A percentile compares a stretch with the other conserved stretches of the same genome.
These are phyloP conservation scores for Paramyrothecium roridum DNA, from an alignment of 2,329 filamentous ascomycete genomes.

Conservation along the genomic window DNA sequence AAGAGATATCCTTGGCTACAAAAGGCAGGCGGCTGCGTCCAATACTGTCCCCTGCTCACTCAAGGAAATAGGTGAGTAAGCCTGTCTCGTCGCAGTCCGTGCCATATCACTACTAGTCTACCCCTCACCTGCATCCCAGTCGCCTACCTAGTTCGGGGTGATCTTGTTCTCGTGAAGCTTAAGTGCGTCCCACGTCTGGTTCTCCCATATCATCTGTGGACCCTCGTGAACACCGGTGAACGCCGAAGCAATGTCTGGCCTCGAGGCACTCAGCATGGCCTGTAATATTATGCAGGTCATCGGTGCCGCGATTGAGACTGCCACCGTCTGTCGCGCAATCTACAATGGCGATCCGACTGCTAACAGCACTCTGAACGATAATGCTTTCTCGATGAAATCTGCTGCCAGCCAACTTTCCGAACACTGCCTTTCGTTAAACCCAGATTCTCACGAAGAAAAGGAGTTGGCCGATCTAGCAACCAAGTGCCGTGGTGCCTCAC, in stretches of 20 bases:
- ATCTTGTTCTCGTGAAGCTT: no score
- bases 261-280: conserved; percentile 1
- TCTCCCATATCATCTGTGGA: no score
- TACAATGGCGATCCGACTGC: conserved; percentile 4
- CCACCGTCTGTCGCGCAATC: neutral
- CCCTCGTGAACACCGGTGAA: no score
- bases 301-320: neutral
- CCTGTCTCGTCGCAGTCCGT: no score
- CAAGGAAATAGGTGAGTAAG: no score
- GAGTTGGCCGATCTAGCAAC: conserved; percentile 1
- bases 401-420: neutral
- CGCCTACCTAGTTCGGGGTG: no score
- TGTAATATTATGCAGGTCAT: conserved; percentile 12
- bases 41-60: no score
- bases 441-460: neutral
- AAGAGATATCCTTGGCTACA: no score
- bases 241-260: neutral
- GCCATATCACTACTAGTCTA: no score
- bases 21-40: no score
- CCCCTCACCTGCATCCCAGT: no score
- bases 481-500: neutral
- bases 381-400: neutral
- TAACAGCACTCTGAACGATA: neutral
- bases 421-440: neutral
- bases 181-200: no score